Evolutionary conservation across 345 rosid species (phyloP).

Genomic region (Rhodamnia rubescens): DNA sequence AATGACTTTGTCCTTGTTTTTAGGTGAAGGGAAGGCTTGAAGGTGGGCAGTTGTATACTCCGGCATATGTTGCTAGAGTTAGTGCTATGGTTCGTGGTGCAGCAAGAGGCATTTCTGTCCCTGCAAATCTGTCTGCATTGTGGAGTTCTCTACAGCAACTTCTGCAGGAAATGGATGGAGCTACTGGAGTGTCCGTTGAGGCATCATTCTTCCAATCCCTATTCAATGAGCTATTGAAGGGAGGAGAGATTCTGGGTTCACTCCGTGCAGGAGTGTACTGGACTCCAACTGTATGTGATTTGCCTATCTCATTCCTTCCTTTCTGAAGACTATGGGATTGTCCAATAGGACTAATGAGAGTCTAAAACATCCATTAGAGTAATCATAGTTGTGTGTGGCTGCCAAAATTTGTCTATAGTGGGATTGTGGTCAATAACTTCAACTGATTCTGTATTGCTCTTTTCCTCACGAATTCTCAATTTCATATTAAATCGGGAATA

Average conservation of each 20-base stretch:
- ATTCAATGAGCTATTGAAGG: slow-evolving; percentile 72
- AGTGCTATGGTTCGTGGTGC: slow-evolving; percentile 95
- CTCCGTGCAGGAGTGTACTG: slow-evolving; percentile 96
- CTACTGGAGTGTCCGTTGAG: slow-evolving; percentile 69
- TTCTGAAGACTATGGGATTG: background rate
- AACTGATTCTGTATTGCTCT: background rate
- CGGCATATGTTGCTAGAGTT: slow-evolving; percentile 89
- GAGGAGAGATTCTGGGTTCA: slow-evolving; percentile 80
- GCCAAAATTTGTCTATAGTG: background rate
- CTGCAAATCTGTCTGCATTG: slow-evolving; percentile 59
- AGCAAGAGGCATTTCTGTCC: slow-evolving; percentile 80
- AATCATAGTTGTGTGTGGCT: background rate
- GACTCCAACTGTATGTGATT: slow-evolving; percentile 78
- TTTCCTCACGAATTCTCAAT: background rate
- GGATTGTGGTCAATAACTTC: background rate
- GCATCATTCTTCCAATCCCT: slow-evolving; percentile 78
- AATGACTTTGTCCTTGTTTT: background rate
- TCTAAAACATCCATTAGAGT: background rate
- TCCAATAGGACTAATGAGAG: background rate
- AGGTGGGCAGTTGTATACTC: slow-evolving; percentile 94
- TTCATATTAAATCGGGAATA: background rate
- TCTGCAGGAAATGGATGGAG: slow-evolving; percentile 87
- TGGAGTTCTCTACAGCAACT: slow-evolving; percentile 77
- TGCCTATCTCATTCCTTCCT: background rate
- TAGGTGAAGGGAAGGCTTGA: slow-evolving; percentile 98